Evolutionary conservation across 192 early-diverging fungal genomes (phyloP).

Genomic region (Gigaspora rosea): DNA sequence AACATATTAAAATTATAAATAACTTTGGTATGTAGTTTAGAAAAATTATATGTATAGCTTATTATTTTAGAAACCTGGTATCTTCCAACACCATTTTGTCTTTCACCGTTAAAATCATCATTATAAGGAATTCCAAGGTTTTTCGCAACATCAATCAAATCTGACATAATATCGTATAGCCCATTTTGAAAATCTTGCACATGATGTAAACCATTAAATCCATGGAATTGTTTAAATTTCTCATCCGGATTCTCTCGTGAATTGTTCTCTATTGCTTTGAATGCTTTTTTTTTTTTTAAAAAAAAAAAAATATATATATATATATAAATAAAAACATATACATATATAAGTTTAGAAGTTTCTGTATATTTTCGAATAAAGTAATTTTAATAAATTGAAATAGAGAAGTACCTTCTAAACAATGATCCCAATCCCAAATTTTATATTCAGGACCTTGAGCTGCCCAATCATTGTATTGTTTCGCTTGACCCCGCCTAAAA

Average conservation of each 20-base stretch:
- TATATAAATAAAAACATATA: not conserved
- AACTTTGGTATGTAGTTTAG: not conserved
- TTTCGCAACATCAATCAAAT: not conserved
- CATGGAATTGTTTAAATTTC: not conserved
- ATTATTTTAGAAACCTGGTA: not conserved
- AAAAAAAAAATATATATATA: no score
- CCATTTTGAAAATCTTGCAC: not conserved
- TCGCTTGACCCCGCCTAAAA: not conserved
- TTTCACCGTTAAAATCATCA: not conserved
- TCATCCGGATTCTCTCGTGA: not conserved
- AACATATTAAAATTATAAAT: not conserved
- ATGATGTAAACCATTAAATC: not conserved
- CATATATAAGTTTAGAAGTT: not conserved
- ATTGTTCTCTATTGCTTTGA: not conserved
- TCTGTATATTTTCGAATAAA: no score
- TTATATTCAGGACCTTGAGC: constrained; percentile 4
- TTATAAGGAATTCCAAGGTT: not conserved
- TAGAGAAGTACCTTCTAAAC: not conserved
- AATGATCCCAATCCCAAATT: constrained; percentile 14
- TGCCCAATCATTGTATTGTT: not conserved
- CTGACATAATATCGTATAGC: not conserved
- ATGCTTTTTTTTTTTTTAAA: not conserved
- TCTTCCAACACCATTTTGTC: not conserved
- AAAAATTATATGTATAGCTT: not conserved
- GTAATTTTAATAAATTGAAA: not conserved